A percentile compares a stretch with the other conserved stretches of the same genome.
These are phyloP conservation scores for Candida qinlingensis DNA, from an alignment of 805 yeast genomes.

Conservation along the genomic window DNA sequence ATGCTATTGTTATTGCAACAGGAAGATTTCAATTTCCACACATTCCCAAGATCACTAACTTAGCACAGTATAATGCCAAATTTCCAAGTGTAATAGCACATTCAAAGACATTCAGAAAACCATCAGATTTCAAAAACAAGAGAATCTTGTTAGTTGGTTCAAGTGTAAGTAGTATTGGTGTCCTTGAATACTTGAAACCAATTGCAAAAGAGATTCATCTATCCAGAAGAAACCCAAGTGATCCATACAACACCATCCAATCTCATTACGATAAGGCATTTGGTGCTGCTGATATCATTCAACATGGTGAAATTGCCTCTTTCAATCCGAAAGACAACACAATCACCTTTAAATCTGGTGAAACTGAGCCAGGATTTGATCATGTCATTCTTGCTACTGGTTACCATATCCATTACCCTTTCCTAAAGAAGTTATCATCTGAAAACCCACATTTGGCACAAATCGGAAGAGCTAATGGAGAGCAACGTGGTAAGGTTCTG, in stretches of 20 bases:
- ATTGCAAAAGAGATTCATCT: conserved; percentile 9
- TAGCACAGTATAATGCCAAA: conserved; percentile 33
- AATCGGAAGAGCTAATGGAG: conserved; percentile 7
- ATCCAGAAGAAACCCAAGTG: conserved; percentile 8
- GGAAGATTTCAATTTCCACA: conserved; percentile 54
- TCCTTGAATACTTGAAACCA: conserved; percentile 32
- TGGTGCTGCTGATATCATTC: conserved; percentile 6
- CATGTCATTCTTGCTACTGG: conserved; percentile 36
- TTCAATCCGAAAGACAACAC: conserved; percentile 6
- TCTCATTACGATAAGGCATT: conserved; percentile 11
- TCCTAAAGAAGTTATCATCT: conserved; percentile 18
- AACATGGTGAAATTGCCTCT: conserved; percentile 7
- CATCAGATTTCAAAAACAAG: conserved; percentile 30
- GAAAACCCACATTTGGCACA: conserved; percentile 17
- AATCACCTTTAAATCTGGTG: conserved; percentile 14
- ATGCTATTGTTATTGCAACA: conserved; percentile 48
- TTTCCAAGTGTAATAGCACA: conserved; percentile 32
- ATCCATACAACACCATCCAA: neutral
- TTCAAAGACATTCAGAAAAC: conserved; percentile 33
- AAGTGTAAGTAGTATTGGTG: conserved; percentile 34
- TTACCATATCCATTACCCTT: conserved; percentile 35
- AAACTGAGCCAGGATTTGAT: conserved; percentile 29
- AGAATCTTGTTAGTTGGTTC: conserved; percentile 39
- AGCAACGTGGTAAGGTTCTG: conserved; percentile 17
- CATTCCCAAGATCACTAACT: conserved; percentile 43